These are phyloP conservation scores for Hibiscus trionum DNA, from an alignment of 345 rosid species.

Conservation along the genomic window DNA sequence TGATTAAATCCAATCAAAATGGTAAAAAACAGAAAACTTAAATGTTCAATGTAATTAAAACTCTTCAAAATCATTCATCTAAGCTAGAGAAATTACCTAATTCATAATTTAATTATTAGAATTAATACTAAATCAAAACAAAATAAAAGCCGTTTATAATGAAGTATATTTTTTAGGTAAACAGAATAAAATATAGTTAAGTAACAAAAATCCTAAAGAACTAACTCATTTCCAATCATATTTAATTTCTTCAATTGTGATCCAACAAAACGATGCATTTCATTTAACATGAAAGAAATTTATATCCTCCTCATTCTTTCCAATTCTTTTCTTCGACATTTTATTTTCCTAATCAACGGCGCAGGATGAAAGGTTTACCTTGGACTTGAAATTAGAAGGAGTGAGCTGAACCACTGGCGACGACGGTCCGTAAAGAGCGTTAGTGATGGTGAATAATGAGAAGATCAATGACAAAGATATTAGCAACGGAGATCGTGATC, in stretches of 20 bases:
- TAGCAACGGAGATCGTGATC: conserved; percentile 25
- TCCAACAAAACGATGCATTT: background rate
- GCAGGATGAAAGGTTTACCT: conserved; percentile 36
- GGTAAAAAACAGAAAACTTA: background rate
- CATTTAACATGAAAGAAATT: background rate
- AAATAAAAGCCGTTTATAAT: background rate
- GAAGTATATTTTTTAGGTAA: background rate
- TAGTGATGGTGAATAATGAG: conserved; percentile 20
- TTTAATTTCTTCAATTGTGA: background rate
- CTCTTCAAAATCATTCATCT: background rate
- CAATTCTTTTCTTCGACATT: background rate
- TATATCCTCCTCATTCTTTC: background rate
- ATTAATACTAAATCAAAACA: background rate
- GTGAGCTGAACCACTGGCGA: conserved; percentile 94
- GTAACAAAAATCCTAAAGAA: background rate
- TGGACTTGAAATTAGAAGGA: conserved; percentile 93
- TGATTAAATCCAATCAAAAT: background rate
- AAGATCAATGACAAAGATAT: conserved; percentile 22
- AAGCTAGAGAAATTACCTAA: background rate
- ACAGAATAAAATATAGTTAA: background rate
- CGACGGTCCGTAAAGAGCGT: conserved; percentile 78
- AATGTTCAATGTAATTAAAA: background rate
- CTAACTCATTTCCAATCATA: background rate
- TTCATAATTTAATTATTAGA: background rate
- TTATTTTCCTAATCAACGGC: background rate